Conservation (phyloP, 805 yeast genomes). For the Hanseniaspora clermontiae region DNA sequence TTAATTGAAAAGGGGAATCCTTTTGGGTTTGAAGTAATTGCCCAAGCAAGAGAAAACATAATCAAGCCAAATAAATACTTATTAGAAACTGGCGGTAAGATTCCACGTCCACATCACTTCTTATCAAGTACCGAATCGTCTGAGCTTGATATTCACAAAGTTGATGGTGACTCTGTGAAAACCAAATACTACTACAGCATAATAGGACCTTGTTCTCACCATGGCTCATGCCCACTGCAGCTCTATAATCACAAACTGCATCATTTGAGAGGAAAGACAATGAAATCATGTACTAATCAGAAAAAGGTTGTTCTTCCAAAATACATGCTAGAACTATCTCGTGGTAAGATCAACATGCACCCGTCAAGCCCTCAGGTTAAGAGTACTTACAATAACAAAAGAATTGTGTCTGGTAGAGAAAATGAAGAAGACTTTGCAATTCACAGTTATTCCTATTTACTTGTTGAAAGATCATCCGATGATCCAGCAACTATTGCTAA, state of each 20-base stretch:
- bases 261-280: slow-evolving; percentile 41
- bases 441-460: slow-evolving; percentile 62
- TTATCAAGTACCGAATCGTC: neutral
- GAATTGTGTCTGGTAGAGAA: slow-evolving; percentile 49
- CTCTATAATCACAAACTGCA: slow-evolving; percentile 59
- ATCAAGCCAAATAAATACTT: slow-evolving; percentile 71
- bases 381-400: neutral
- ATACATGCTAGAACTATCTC: slow-evolving; percentile 69
- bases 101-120: slow-evolving; percentile 52
- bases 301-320: slow-evolving; percentile 65
- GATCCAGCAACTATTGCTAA: slow-evolving; percentile 31
- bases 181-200: slow-evolving; percentile 46
- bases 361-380: slow-evolving; percentile 36
- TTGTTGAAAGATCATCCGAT: slow-evolving; percentile 46
- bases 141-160: neutral
- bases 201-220: slow-evolving; percentile 87
- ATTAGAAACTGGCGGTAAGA: slow-evolving; percentile 34
- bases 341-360: slow-evolving; percentile 49
- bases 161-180: slow-evolving; percentile 12
- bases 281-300: slow-evolving; percentile 64
- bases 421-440: slow-evolving; percentile 57
- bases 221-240: slow-evolving; percentile 75
- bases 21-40: slow-evolving; percentile 73
- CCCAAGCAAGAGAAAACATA: slow-evolving; percentile 81
- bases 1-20: slow-evolving; percentile 84